Base-by-base conservation (phyloP, 768 basidiomycete genomes). In the Termitomyces sp. region DNA sequence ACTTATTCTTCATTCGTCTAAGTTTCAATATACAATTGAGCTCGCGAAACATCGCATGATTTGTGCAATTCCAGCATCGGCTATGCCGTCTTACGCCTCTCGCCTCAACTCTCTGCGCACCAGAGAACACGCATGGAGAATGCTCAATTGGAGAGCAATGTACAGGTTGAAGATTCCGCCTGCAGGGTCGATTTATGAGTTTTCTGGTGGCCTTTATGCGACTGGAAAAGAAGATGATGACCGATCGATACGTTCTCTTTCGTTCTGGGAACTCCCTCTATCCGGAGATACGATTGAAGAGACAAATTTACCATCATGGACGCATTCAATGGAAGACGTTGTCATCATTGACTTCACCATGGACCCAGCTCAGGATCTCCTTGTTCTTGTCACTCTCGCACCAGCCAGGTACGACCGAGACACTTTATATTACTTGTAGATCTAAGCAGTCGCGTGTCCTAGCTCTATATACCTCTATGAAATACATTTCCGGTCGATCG, bases 321-420 rank as follows among this genome's bases (percentile, higher is more conserved):
- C 73, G 1, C 76, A 80, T 57, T 46, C 64, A 24, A 76, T 78
- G 67, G 66, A 64, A 12, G 73, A 74, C 37, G 50, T 77, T 21
- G 71, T 67, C 43, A 73, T 80, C 54, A 71, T 80, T 24, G 81
- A 84, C 58, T 81, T 83, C 49, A 80, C 81, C 0, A 81, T 83
- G 74, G 80, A 80, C 66, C 79, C 78, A 11, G 68, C 73, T 5
- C 79, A 81, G 65, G 79, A 83, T 64, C 63, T 84, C 4, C 68
- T 82, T 15, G 76, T 80, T 12, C 73, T 83, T 12, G 75, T 82
- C 15, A 70, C 75, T 3, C 66, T 76, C 11, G 70, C 77, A 0
- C 68, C 74, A 37, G 61, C 66, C 22, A 68, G 71, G 80, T 80
- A 62, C 57, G 78, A 65, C 45, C 47, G 42, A 14, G 26, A 55